Percentiles rank a stretch among this genome's conserved stretches.
Evolutionary conservation across 164 flowering plant species (phyloP).

Genomic region (Paratinospora sagittata): DNA sequence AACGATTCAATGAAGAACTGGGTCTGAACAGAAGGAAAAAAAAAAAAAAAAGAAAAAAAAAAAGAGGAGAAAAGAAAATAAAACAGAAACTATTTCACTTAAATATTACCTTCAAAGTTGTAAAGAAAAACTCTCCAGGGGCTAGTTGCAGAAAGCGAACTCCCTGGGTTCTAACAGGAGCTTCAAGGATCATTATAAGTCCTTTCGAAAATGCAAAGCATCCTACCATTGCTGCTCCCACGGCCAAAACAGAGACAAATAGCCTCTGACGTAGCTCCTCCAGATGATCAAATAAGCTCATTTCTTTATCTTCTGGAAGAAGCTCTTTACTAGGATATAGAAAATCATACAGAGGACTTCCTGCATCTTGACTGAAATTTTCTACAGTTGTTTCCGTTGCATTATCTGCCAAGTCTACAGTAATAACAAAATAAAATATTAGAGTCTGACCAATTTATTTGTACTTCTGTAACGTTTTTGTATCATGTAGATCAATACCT

Average conservation of each 20-base stretch:
- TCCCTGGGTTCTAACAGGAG: conserved; percentile 66
- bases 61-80: not conserved
- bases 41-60: not conserved
- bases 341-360: conserved; percentile 53
- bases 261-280: conserved; percentile 89
- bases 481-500: not conserved
- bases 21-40: not conserved
- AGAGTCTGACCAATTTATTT: conserved; percentile 2
- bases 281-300: conserved; percentile 88
- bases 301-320: conserved; percentile 92
- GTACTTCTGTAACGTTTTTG: not conserved
- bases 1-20: not conserved
- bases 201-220: conserved; percentile 91
- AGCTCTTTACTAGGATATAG: conserved; percentile 89
- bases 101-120: conserved; percentile 74
- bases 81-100: not conserved
- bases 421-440: conserved; percentile 2
- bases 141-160: conserved; percentile 88
- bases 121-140: conserved; percentile 98
- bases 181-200: conserved; percentile 78
- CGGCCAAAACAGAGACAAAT: conserved; percentile 87
- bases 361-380: conserved; percentile 27
- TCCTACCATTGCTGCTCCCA: conserved; percentile 82
- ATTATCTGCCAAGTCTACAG: conserved; percentile 28
- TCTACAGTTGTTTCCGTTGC: conserved; percentile 24